These are phyloP conservation scores for Rubroboletus satanas DNA, from an alignment of 768 basidiomycete species.

Conservation along the genomic window DNA sequence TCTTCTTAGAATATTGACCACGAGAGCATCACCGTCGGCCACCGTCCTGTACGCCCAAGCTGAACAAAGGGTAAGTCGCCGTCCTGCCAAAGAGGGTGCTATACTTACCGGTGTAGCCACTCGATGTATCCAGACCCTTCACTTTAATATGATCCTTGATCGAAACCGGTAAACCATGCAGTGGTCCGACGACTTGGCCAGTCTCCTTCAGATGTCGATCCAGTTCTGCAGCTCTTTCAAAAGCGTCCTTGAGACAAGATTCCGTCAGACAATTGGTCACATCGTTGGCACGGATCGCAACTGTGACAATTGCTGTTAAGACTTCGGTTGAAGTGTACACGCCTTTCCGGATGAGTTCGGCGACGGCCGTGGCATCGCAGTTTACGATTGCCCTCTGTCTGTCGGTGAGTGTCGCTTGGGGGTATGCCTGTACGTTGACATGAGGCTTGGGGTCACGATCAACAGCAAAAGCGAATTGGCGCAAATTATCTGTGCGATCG, in stretches of 20 bases:
- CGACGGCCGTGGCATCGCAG: constrained; percentile 28
- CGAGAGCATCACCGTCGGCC: constrained; percentile 41
- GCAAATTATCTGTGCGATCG: constrained; percentile 22
- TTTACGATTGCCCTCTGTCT: constrained; percentile 28
- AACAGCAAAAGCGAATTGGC: not conserved
- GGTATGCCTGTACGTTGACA: constrained; percentile 26
- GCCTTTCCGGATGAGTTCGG: constrained; percentile 19
- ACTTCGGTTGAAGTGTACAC: constrained; percentile 25
- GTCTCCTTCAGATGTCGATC: constrained; percentile 45
- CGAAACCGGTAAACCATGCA: constrained; percentile 43
- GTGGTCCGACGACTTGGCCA: constrained; percentile 44
- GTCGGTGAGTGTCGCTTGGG: constrained; percentile 24
- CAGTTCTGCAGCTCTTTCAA: constrained; percentile 45
- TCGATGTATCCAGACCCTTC: constrained; percentile 40
- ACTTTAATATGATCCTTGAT: constrained; percentile 48
- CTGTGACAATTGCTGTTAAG: constrained; percentile 26
- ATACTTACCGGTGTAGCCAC: constrained; percentile 27
- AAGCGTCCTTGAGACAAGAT: constrained; percentile 52
- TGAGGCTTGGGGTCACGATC: constrained; percentile 1
- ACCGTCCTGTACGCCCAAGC: constrained; percentile 39
- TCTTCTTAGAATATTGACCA: constrained; percentile 41
- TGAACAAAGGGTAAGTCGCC: constrained; percentile 18
- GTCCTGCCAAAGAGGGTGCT: not conserved
- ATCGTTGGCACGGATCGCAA: constrained; percentile 29
- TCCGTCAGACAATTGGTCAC: constrained; percentile 54